These are phyloP conservation scores for Trametes elegans DNA, from an alignment of 768 basidiomycete genomes.

Conservation along the genomic window DNA sequence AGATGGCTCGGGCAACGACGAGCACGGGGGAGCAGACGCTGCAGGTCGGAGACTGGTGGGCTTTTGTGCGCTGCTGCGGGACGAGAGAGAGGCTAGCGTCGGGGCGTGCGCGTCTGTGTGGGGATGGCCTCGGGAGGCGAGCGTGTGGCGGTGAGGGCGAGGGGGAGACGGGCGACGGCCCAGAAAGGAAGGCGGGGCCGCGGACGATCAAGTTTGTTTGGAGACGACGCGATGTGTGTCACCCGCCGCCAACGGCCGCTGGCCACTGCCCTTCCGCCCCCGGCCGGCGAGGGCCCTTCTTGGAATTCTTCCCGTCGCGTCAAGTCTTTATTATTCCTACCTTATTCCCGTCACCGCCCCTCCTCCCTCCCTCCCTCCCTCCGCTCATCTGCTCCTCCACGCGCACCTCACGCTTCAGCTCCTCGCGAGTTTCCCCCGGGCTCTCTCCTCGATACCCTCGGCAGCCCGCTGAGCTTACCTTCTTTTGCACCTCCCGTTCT, in stretches of 20 bases:
- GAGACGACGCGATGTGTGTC: not conserved
- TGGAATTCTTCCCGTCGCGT: not conserved
- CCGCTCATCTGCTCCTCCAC: not conserved
- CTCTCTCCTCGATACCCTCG: slow-evolving; percentile 1
- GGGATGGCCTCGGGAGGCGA: slow-evolving; percentile 4
- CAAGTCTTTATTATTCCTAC: not conserved
- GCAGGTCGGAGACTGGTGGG: not conserved
- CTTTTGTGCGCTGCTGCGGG: not conserved
- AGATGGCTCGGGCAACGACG: not conserved
- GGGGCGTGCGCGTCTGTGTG: slow-evolving; percentile 6
- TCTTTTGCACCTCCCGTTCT: slow-evolving; percentile 11
- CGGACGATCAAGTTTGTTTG: not conserved
- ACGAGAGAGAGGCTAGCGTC: too few relatives aligned
- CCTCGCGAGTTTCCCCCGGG: slow-evolving; percentile 9
- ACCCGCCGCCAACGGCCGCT: not conserved
- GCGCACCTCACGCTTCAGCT: not conserved
- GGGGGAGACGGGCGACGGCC: not conserved
- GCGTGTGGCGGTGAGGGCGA: slow-evolving; percentile 11
- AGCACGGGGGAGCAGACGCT: not conserved
- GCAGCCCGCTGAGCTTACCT: slow-evolving; percentile 10
- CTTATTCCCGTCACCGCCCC: not conserved
- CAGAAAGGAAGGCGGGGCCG: not conserved
- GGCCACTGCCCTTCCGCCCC: not conserved
- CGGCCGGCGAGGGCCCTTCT: not conserved
- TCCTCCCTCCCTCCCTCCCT: not conserved